phyloP scores from a whole-genome alignment of 1,284 basidiomycete species.

The Schizopora paradoxa region DNA sequence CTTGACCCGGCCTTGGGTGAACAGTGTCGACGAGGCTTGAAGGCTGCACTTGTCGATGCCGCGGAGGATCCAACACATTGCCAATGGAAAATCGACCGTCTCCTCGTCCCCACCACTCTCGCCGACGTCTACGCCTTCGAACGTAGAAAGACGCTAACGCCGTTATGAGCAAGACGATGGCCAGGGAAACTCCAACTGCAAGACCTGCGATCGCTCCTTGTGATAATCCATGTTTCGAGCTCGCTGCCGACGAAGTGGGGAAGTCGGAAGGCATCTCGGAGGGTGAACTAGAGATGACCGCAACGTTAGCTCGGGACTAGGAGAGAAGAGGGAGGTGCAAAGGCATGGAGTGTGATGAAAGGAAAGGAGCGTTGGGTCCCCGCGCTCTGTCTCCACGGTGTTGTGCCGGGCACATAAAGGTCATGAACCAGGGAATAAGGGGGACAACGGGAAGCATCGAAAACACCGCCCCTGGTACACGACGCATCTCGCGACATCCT shows the following conservation, averaged over 20 bases:
- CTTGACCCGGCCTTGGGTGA: background rate
- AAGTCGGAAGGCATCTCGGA: constrained; percentile 18
- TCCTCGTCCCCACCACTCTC: constrained; percentile 19
- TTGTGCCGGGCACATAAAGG: background rate
- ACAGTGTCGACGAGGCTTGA: background rate
- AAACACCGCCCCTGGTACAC: no score
- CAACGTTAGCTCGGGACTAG: constrained; percentile 7
- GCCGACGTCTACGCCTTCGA: constrained; percentile 37
- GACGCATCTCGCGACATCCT: no score
- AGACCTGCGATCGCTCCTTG: constrained; percentile 60
- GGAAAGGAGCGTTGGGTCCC: constrained; percentile 1
- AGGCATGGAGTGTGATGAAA: background rate
- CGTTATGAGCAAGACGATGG: constrained; percentile 40
- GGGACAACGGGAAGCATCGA: background rate
- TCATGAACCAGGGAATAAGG: background rate
- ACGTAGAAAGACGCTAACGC: constrained; percentile 36
- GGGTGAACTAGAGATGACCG: constrained; percentile 17
- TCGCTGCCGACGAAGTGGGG: constrained; percentile 17
- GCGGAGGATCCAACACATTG: background rate
- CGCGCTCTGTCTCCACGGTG: background rate
- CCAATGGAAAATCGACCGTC: no score
- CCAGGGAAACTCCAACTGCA: constrained; percentile 47
- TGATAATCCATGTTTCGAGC: constrained; percentile 24
- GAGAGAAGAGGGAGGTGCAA: constrained; percentile 2
- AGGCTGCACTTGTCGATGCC: constrained; percentile 6